Percentiles rank a stretch among this genome's conserved stretches.
phyloP scores from a whole-genome alignment of 2,329 filamentous ascomycete species.

The Fusarium sp. region DNA sequence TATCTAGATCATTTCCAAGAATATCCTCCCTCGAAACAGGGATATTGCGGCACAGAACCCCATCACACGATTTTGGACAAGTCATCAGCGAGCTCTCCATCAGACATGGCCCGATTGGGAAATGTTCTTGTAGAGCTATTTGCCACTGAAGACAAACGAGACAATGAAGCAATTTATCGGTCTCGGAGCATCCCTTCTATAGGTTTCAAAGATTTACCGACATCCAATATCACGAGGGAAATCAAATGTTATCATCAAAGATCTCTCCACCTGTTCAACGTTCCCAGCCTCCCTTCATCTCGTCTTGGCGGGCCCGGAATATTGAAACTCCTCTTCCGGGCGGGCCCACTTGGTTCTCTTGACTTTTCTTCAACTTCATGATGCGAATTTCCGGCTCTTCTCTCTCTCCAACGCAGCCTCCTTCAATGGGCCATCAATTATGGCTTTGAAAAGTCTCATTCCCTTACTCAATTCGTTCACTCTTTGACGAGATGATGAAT shows the following conservation, averaged over 20 bases:
- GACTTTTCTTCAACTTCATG: neutral
- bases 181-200: neutral
- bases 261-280: neutral
- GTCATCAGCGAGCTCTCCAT: conserved; percentile 1
- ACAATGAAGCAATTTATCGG: neutral
- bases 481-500: neutral
- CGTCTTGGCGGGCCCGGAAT: neutral
- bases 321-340: conserved; percentile 10
- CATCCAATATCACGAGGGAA: neutral
- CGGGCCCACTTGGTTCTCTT: conserved; percentile 10
- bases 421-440: neutral
- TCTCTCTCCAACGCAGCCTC: neutral
- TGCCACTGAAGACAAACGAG: conserved; percentile 6
- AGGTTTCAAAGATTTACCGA: neutral
- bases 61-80: neutral
- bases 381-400: neutral
- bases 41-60: neutral
- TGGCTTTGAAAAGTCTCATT: neutral
- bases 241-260: neutral
- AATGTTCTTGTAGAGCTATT: conserved; percentile 14
- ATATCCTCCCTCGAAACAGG: neutral
- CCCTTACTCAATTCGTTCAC: neutral
- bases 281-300: neutral
- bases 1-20: neutral
- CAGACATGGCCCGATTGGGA: conserved; percentile 5